Evolutionary conservation across 1,284 basidiomycete species (phyloP).

Genomic region (Hemileia vastatrix): DNA sequence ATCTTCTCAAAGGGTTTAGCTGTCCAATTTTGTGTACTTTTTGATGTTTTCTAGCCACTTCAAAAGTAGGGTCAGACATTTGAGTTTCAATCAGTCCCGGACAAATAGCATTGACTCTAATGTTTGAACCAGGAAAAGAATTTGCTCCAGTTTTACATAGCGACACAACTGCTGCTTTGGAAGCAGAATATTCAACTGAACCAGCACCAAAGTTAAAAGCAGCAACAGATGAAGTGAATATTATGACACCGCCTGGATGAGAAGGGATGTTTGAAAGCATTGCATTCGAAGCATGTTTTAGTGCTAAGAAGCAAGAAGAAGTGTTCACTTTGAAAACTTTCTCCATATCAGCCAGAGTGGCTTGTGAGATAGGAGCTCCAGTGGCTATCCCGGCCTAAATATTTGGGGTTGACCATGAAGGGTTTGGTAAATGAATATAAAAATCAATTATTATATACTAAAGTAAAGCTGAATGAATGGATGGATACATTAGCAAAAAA

Average conservation of each 20-base stretch:
- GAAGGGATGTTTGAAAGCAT: constrained; percentile 25
- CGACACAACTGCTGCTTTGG: constrained; percentile 39
- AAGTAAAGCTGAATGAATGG: not conserved
- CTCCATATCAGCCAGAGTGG: constrained; percentile 37
- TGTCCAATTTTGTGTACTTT: constrained; percentile 39
- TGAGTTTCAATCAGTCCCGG: constrained; percentile 28
- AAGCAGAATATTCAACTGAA: constrained; percentile 39
- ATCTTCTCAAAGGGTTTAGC: constrained; percentile 36
- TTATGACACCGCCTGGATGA: constrained; percentile 34
- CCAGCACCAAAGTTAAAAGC: constrained; percentile 38
- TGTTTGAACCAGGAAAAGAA: constrained; percentile 32
- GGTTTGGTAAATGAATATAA: not conserved
- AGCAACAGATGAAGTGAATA: constrained; percentile 39
- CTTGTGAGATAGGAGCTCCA: constrained; percentile 29
- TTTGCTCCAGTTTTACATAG: constrained; percentile 35
- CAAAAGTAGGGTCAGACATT: constrained; percentile 37
- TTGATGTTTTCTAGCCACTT: constrained; percentile 34
- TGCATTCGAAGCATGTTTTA: constrained; percentile 37
- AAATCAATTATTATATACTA: not conserved
- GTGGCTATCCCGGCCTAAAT: constrained; percentile 35
- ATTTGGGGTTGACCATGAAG: not conserved
- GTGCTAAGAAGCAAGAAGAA: constrained; percentile 36
- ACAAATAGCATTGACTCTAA: constrained; percentile 36
- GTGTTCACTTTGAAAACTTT: constrained; percentile 36
- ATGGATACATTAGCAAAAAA: constrained; percentile 35